Conservation (phyloP, 1,139 yeast species). For the Geotrichum citri-aurantii region DNA sequence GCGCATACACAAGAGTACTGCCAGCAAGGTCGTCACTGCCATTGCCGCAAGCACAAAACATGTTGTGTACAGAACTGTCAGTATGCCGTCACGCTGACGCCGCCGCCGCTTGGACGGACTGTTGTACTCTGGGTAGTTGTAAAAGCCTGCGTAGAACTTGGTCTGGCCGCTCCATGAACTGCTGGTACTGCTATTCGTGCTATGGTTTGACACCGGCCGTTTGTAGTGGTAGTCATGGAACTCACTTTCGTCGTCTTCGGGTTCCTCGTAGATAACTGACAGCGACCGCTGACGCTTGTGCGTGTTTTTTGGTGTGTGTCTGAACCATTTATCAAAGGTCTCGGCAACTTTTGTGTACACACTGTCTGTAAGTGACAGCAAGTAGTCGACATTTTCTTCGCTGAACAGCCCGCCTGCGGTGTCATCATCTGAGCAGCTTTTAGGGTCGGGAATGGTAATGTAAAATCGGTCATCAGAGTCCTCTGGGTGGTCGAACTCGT, state of each 20-base stretch:
- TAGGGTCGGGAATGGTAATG: slow-evolving; percentile 30
- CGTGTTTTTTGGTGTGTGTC: background rate
- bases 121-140: background rate
- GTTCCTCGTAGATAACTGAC: slow-evolving; percentile 14
- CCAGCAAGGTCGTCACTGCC: slow-evolving; percentile 44
- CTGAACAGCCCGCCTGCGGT: slow-evolving; percentile 29
- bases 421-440: slow-evolving; percentile 24
- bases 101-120: slow-evolving; percentile 1
- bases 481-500: slow-evolving; percentile 64
- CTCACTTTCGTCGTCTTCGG: slow-evolving; percentile 20
- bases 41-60: slow-evolving; percentile 42
- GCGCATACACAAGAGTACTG: slow-evolving; percentile 38
- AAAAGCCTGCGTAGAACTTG: background rate
- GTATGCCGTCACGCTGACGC: slow-evolving; percentile 43
- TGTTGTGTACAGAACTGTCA: slow-evolving; percentile 44
- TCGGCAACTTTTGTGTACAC: slow-evolving; percentile 21
- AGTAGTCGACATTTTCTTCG: slow-evolving; percentile 36
- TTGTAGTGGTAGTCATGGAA: slow-evolving; percentile 17
- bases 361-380: slow-evolving; percentile 27
- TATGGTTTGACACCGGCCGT: background rate
- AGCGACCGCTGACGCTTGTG: slow-evolving; percentile 6
- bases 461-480: slow-evolving; percentile 39
- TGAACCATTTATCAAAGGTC: slow-evolving; percentile 1
- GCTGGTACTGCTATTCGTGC: background rate
- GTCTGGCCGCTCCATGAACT: background rate